These are phyloP conservation scores for Chenopodium berlandieri DNA, from an alignment of 148 eudicot genomes.

Conservation along the genomic window DNA sequence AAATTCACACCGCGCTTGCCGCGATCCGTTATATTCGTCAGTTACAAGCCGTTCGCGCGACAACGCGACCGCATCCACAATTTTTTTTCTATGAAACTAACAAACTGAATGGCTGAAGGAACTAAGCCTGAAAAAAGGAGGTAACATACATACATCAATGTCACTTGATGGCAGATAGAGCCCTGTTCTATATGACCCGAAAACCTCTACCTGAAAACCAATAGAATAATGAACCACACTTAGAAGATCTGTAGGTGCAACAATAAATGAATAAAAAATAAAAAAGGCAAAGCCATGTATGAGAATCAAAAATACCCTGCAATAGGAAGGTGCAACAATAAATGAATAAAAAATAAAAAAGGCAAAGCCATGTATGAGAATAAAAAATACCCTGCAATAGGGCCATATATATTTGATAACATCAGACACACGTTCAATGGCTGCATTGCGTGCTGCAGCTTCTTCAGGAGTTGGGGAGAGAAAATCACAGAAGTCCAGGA, in stretches of 20 bases:
- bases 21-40: too few relatives aligned
- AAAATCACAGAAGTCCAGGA: slow-evolving; percentile 91
- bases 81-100: too few relatives aligned
- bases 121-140: slow-evolving; percentile 7
- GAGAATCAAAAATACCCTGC: slow-evolving; percentile 49
- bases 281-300: neutral
- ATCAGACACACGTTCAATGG: slow-evolving; percentile 66
- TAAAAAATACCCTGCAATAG: slow-evolving; percentile 54
- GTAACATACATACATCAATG: slow-evolving; percentile 69
- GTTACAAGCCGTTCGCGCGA: too few relatives aligned
- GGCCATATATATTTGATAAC: slow-evolving; percentile 95
- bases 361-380: neutral
- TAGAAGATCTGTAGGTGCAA: neutral
- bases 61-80: too few relatives aligned
- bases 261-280: neutral
- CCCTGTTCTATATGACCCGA: slow-evolving; percentile 96
- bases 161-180: slow-evolving; percentile 95
- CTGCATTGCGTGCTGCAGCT: slow-evolving; percentile 60
- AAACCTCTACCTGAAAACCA: slow-evolving; percentile 80
- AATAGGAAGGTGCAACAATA: slow-evolving; percentile 23
- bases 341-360: neutral
- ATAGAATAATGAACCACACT: neutral
- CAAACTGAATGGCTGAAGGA: neutral
- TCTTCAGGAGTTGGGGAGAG: slow-evolving; percentile 91
- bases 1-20: too few relatives aligned